Evolutionary conservation across 2,329 filamentous ascomycete genomes (phyloP).

Genomic region (Chaetomiaceae sp.): DNA sequence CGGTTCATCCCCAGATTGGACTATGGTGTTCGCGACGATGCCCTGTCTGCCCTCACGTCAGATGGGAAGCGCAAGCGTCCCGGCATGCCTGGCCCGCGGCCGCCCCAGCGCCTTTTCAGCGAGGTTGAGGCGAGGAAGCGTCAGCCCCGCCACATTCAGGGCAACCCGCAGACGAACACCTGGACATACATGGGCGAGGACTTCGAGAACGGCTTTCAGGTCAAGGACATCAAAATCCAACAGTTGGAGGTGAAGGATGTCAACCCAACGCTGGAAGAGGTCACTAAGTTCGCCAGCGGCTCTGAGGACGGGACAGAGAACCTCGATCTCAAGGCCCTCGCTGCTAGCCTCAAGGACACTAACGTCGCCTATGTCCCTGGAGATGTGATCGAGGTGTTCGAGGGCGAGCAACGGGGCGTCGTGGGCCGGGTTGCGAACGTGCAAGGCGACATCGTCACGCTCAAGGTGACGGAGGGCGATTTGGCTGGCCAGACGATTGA

Average conservation of each 20-base stretch:
- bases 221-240: constrained; percentile 90
- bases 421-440: constrained; percentile 80
- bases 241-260: constrained; percentile 81
- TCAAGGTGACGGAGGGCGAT: constrained; percentile 77
- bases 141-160: constrained; percentile 56
- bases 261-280: constrained; percentile 88
- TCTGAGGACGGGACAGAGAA: constrained; percentile 91
- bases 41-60: constrained; percentile 37
- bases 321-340: constrained; percentile 83
- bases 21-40: constrained; percentile 81
- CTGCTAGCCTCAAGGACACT: constrained; percentile 80
- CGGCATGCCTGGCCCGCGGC: constrained; percentile 56
- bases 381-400: constrained; percentile 93
- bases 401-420: constrained; percentile 90
- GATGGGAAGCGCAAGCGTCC: constrained; percentile 77
- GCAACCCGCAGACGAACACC: constrained; percentile 69
- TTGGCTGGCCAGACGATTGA: constrained; percentile 80
- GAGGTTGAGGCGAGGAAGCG: constrained; percentile 88
- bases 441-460: constrained; percentile 84
- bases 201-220: constrained; percentile 86
- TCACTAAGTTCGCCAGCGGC: constrained; percentile 85
- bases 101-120: constrained; percentile 86
- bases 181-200: constrained; percentile 85
- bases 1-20: constrained; percentile 85
- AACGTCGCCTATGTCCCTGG: constrained; percentile 84